phyloP scores from a whole-genome alignment of 148 eudicot species.

The Euryodendron excelsum region DNA sequence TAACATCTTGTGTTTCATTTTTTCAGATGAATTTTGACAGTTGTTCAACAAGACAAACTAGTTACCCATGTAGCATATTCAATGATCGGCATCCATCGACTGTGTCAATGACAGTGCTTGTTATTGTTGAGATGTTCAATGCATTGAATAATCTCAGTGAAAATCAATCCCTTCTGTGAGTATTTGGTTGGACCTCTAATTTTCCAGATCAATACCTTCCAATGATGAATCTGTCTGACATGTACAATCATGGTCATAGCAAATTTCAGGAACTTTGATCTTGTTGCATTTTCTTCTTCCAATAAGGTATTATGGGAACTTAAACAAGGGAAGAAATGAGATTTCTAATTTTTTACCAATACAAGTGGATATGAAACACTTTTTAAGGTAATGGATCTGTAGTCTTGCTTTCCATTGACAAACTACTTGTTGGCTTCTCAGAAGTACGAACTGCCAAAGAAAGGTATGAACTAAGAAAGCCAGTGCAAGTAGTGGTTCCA shows the following conservation, averaged over 20 bases:
- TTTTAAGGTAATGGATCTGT: neutral
- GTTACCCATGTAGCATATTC: constrained; percentile 77
- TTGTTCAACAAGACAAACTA: constrained; percentile 76
- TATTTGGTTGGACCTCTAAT: constrained; percentile 21
- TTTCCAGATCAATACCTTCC: neutral
- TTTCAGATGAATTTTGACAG: constrained; percentile 94
- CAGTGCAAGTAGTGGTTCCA: neutral
- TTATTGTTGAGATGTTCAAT: constrained; percentile 99
- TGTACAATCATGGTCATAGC: neutral
- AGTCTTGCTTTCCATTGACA: neutral
- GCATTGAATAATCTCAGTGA: constrained; percentile 97
- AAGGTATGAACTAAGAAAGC: neutral
- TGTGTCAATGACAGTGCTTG: constrained; percentile 98
- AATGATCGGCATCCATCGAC: constrained; percentile 96
- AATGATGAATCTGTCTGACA: neutral
- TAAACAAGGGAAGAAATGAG: too few species aligned
- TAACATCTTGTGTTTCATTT: constrained; percentile 13
- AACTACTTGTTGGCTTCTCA: neutral
- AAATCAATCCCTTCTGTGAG: constrained; percentile 96
- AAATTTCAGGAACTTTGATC: neutral
- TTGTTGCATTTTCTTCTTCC: neutral
- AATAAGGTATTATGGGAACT: neutral
- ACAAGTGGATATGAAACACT: constrained; percentile 10
- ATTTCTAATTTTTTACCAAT: neutral
- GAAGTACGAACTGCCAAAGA: neutral